Conservation (phyloP, 495 filamentous ascomycete genomes). For the Penicillium cosmopolitanum region DNA sequence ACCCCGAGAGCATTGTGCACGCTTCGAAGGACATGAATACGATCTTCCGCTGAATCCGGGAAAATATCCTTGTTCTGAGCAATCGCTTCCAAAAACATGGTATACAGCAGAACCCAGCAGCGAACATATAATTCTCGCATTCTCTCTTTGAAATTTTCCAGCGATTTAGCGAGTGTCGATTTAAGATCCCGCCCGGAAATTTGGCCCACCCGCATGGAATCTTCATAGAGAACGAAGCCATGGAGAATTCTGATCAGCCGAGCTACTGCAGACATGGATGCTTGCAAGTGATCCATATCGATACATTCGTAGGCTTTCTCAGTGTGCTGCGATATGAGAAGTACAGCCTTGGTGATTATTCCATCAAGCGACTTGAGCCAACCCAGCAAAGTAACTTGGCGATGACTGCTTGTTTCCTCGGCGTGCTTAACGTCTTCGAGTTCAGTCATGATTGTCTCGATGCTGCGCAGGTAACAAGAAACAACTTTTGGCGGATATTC, state of each 20-base stretch:
- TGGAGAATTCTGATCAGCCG: slow-evolving; percentile 74
- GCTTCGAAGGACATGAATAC: slow-evolving; percentile 71
- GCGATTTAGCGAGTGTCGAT: slow-evolving; percentile 45
- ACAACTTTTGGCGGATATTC: slow-evolving; percentile 84
- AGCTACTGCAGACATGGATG: slow-evolving; percentile 68
- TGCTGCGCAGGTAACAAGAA: slow-evolving; percentile 79
- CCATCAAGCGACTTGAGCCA: slow-evolving; percentile 80
- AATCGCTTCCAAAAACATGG: slow-evolving; percentile 74
- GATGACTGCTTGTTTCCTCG: slow-evolving; percentile 60
- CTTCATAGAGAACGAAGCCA: slow-evolving; percentile 77
- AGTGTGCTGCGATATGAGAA: slow-evolving; percentile 62
- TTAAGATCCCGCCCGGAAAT: slow-evolving; percentile 46
- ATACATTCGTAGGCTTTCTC: slow-evolving; percentile 80
- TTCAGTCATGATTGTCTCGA: slow-evolving; percentile 78
- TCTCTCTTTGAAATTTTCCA: slow-evolving; percentile 65
- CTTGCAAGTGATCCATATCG: slow-evolving; percentile 72
- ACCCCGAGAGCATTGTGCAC: slow-evolving; percentile 87
- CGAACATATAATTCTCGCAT: slow-evolving; percentile 89
- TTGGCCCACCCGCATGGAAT: slow-evolving; percentile 76
- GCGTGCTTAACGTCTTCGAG: slow-evolving; percentile 66
- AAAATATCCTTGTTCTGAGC: slow-evolving; percentile 66
- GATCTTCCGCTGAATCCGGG: slow-evolving; percentile 64
- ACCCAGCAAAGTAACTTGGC: slow-evolving; percentile 68
- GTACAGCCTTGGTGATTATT: slow-evolving; percentile 66
- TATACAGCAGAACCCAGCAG: slow-evolving; percentile 80